Evolutionary conservation across 2,329 filamentous ascomycete genomes (phyloP), one percentile per base, ranked within the genome.

Genomic region (Tolypocladium ovalisporum): DNA sequence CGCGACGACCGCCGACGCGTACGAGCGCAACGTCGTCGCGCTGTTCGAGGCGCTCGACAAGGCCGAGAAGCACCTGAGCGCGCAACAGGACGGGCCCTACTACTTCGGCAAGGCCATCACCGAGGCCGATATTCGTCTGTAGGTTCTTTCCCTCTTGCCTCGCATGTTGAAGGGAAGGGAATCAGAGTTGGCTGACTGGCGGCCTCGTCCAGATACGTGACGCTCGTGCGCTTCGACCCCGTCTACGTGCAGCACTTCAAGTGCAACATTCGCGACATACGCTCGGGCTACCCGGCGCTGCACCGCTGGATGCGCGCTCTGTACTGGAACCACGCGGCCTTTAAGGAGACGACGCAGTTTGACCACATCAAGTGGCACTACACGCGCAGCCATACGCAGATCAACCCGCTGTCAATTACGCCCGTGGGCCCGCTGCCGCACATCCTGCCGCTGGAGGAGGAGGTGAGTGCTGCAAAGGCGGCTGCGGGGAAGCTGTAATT

Each of bases 211-310:
- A 79, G 60, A 70, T 91, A 67, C 68, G 86, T 87, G 17, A 90
- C 87, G 5, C 81, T 90, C 53, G 76, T 88, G 61, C 83, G 87
- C 37, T 90, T 90, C 68, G 88, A 92, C 72, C 78, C 79, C 35
- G 87, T 90, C 65, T 95, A 95, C 68, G 88, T 95, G 56, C 90
- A 94, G 74, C 88, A 92, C 73, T 93, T 93, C 78, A 88, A 88
- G 73, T 92, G 88, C 76, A 96, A 96, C 74, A 76, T 96, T 60
- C 81, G 86, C 29, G 90, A 95, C 71, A 92, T 96, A 67, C 81
- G 91, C 47, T 86, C 83, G 9, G 90, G 90, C 2, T 97, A 94
- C 70, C 92, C 92, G 34, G 76, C 80, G 54, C 75, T 96, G 58
- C 89, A 97, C 75, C 76, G 75, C 59, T 97, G 92, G 91, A 72